phyloP scores from a whole-genome alignment of 2,329 filamentous ascomycete species.

The Amauroascus niger region DNA sequence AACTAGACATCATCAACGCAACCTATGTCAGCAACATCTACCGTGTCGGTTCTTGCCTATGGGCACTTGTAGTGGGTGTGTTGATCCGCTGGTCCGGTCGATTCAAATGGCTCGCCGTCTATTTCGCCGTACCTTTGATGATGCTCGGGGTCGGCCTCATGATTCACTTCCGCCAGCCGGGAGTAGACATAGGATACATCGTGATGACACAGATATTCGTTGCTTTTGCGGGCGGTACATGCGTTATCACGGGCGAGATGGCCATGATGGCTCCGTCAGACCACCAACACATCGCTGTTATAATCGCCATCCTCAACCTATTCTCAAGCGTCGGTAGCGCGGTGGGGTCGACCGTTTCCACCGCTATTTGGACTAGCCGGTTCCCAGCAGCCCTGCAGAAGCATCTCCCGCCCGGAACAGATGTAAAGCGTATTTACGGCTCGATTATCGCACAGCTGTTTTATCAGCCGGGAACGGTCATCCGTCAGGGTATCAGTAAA shows the following conservation, averaged over 20 bases:
- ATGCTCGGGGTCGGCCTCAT: slow-evolving; percentile 44
- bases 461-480: slow-evolving; percentile 34
- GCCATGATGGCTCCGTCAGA: slow-evolving; percentile 46
- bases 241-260: slow-evolving; percentile 47
- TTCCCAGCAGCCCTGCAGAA: slow-evolving; percentile 16
- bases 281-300: slow-evolving; percentile 43
- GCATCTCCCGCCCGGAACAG: slow-evolving; percentile 19
- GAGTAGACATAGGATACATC: slow-evolving; percentile 40
- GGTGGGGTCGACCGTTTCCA: slow-evolving; percentile 24
- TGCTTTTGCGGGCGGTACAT: slow-evolving; percentile 42
- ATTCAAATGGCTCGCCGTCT: slow-evolving; percentile 43
- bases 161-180: slow-evolving; percentile 44
- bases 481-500: slow-evolving; percentile 36
- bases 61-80: slow-evolving; percentile 37
- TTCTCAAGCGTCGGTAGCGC: slow-evolving; percentile 24
- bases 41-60: slow-evolving; percentile 44
- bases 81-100: slow-evolving; percentile 40
- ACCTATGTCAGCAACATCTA: slow-evolving; percentile 40
- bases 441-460: slow-evolving; percentile 18
- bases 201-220: slow-evolving; percentile 47
- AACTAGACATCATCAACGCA: slow-evolving; percentile 33
- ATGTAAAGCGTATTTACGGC: slow-evolving; percentile 20
- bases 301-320: slow-evolving; percentile 24
- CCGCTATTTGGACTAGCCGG: slow-evolving; percentile 26
- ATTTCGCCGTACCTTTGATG: slow-evolving; percentile 41